Base-by-base conservation (phyloP, 345 rosid genomes). In the Ricinus communis region DNA sequence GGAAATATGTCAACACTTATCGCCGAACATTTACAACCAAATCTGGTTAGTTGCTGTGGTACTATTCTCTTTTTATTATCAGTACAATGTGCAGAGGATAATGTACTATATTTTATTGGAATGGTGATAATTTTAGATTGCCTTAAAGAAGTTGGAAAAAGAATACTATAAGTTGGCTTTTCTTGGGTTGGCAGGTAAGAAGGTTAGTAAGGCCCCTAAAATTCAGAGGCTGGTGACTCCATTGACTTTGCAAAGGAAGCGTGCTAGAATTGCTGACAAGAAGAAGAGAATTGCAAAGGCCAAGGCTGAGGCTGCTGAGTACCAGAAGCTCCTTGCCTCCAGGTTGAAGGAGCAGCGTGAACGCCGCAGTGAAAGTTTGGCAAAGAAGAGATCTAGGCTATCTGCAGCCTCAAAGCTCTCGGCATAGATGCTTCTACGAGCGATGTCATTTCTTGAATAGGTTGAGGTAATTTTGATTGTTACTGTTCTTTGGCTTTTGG, bases 1-100 rank as follows among this genome's bases (percentile, higher is more conserved):
- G 91, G 62, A 89, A 83, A 45, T 91, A 89, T 14, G 92, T 91
- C 70, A 91, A 91, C 86, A 90, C 93, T 22, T 91, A 91, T 86
- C 86, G 94, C 62, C 79, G 97, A 70, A 79, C 87, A 5, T 91
- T 91, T 83, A 89, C 91, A 3, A 86, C 83, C 62, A 91, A 91
- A 81, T n/a, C 87, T 67, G 97, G 97, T 89, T n/a, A 49, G 71
- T 63, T 19, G 47, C 22, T 24, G 14, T 19, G 24, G 53, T 10
- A 4, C 57, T 24, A 5, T 55, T 54, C 0, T 54, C 45, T 11
- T 30, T 62, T 41, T 21, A 18, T 16, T 11, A 22, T 53, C 33
- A 50, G 28, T 56, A 38, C 22, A 40, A 15, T 68, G 10, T 16
- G 1, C 36, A 3, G 53, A 46, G 22, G 18, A 16, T n/a, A 43